A percentile compares a stretch with the other conserved stretches of the same genome.
Conservation (phyloP, 2,329 filamentous ascomycete species). For the Colletotrichum sp. region DNA sequence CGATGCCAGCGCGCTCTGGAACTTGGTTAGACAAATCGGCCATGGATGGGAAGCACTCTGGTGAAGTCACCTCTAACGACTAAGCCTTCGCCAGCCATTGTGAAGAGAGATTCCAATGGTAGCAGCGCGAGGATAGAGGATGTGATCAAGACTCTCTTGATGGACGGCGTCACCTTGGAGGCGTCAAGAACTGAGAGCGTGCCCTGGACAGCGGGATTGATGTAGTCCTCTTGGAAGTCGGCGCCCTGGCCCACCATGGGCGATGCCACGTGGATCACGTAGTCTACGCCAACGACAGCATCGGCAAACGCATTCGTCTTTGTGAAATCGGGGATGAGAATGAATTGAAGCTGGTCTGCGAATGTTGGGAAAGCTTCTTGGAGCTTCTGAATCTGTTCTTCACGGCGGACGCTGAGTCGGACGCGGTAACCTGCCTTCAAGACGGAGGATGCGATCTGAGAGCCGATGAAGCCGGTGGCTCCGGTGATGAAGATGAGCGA, state of each 20-base stretch:
- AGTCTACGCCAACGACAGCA: neutral
- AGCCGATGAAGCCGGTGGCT: conserved; percentile 10
- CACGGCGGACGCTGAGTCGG: neutral
- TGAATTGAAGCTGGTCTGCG: neutral
- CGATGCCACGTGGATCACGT: conserved; percentile 1
- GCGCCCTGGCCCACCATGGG: neutral
- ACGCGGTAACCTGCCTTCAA: neutral
- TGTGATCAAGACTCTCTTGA: neutral
- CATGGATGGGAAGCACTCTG: neutral
- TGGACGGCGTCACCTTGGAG: neutral
- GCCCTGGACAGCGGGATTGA: neutral
- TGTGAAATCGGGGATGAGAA: neutral
- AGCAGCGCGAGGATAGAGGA: neutral
- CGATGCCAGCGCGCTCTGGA: neutral
- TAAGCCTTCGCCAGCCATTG: neutral
- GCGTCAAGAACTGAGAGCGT: neutral
- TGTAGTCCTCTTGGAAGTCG: neutral
- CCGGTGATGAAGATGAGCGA: conserved; percentile 8
- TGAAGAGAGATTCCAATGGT: neutral
- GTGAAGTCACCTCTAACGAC: neutral
- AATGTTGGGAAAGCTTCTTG: neutral
- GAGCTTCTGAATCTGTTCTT: neutral
- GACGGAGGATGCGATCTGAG: neutral
- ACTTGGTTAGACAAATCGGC: neutral
- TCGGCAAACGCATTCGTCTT: neutral